Evolutionary conservation across 306 rosid species (phyloP).

Genomic region (Citrullus mucosospermus): DNA sequence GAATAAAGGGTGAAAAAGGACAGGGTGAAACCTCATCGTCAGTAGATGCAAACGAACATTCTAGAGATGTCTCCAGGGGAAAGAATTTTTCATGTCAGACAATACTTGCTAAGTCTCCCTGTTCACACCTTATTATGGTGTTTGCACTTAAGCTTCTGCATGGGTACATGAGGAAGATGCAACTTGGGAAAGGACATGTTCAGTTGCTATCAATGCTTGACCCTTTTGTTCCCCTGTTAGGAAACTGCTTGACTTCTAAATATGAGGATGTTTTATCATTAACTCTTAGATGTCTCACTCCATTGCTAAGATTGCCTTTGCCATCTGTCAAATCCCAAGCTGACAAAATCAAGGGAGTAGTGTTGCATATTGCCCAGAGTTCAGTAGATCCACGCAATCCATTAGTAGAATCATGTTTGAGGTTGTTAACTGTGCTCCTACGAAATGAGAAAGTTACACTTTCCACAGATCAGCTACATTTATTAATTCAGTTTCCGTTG

Average conservation of each 20-base stretch:
- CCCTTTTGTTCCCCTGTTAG: conserved; percentile 58
- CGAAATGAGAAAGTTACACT: conserved; percentile 54
- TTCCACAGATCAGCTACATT: conserved; percentile 51
- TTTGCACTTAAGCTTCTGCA: conserved; percentile 71
- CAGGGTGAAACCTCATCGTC: conserved; percentile 23
- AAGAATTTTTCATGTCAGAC: conserved; percentile 24
- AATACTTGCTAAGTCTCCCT: conserved; percentile 35
- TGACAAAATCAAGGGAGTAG: conserved; percentile 48
- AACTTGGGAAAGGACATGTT: conserved; percentile 29
- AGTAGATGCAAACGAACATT: conserved; percentile 17
- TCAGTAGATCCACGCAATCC: conserved; percentile 46
- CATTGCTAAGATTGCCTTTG: conserved; percentile 57
- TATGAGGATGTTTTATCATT: conserved; percentile 79
- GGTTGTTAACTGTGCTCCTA: conserved; percentile 61
- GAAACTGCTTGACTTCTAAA: conserved; percentile 53
- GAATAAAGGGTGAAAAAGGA: conserved; percentile 43
- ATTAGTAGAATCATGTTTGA: conserved; percentile 71
- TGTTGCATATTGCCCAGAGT: conserved; percentile 59
- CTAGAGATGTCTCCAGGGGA: conserved; percentile 18
- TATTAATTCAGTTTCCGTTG: conserved; percentile 62
- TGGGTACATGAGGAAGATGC: conserved; percentile 49
- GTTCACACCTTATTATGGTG: conserved; percentile 67
- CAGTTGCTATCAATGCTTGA: conserved; percentile 46
- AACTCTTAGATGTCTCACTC: conserved; percentile 64
- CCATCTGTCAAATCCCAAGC: conserved; percentile 66